phyloP scores from a whole-genome alignment of 176 grass and related monocot genomes.

The Hyparrhenia diplandra region DNA sequence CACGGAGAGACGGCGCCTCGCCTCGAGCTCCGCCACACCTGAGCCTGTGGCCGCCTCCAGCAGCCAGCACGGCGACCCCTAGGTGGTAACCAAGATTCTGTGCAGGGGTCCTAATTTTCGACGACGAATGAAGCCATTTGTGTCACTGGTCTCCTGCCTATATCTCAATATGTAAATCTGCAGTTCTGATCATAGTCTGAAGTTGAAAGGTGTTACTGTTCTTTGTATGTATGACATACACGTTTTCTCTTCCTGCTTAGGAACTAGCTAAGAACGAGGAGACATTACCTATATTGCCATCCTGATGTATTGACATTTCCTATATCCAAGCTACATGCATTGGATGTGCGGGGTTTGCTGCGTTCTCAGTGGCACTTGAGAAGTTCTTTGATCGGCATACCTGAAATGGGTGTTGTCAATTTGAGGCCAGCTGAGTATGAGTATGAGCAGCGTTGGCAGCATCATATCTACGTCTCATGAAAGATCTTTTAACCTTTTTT shows the following conservation, averaged over 20 bases:
- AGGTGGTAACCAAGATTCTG: too few species aligned
- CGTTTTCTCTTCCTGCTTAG: too few species aligned
- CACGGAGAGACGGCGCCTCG: too few species aligned
- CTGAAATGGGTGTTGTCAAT: slow-evolving; percentile 37
- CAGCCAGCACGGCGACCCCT: too few species aligned
- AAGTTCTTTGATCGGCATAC: slow-evolving; percentile 87
- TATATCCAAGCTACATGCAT: slow-evolving; percentile 74
- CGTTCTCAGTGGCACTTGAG: slow-evolving; percentile 87
- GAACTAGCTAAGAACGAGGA: neutral
- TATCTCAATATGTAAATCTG: neutral
- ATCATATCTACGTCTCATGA: slow-evolving; percentile 4
- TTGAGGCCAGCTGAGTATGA: slow-evolving; percentile 11
- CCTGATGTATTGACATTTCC: slow-evolving; percentile 18
- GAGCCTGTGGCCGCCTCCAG: too few species aligned
- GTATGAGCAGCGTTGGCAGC: neutral
- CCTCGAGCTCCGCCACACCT: too few species aligned
- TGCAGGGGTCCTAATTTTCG: too few species aligned
- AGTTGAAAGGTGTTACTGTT: neutral
- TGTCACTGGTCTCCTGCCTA: too few species aligned
- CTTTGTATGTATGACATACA: too few species aligned
- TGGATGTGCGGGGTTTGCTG: slow-evolving; percentile 88
- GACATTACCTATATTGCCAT: neutral
- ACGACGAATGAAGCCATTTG: too few species aligned
- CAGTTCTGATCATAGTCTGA: slow-evolving; percentile 3
- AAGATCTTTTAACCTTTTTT: slow-evolving; percentile 3